phyloP scores from a whole-genome alignment of 495 filamentous ascomycete species.

The Lasiosphaeria miniovina region DNA sequence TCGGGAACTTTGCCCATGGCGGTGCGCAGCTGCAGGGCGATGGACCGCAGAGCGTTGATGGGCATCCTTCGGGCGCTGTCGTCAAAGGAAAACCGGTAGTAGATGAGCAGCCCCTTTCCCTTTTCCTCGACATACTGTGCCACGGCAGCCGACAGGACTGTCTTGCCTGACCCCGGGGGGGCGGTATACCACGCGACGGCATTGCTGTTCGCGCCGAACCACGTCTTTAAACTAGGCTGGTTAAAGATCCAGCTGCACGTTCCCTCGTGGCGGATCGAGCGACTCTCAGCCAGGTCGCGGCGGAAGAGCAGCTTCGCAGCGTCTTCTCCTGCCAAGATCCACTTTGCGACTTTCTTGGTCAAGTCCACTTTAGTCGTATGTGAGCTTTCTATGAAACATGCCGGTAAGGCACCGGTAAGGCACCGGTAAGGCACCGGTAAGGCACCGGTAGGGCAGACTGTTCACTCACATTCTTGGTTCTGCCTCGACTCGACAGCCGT shows the following conservation, averaged over 20 bases:
- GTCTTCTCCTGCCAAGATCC: neutral
- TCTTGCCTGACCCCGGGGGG: neutral
- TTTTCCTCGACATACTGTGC: slow-evolving; percentile 12
- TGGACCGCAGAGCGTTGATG: slow-evolving; percentile 23
- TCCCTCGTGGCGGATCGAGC: slow-evolving; percentile 1
- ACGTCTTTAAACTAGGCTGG: neutral
- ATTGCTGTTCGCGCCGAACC: neutral
- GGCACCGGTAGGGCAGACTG: neutral
- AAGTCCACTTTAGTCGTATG: neutral
- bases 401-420: no score
- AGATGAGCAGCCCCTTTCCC: slow-evolving; percentile 19
- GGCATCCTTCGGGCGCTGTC: slow-evolving; percentile 20
- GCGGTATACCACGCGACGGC: neutral
- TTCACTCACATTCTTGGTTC: neutral
- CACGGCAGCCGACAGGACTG: neutral
- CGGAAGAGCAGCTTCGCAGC: neutral
- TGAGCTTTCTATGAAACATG: neutral
- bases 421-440: no score
- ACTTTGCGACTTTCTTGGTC: neutral
- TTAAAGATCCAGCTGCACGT: neutral
- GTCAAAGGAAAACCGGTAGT: slow-evolving; percentile 34
- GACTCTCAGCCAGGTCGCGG: neutral
- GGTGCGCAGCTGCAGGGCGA: slow-evolving; percentile 27
- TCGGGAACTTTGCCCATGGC: no score
- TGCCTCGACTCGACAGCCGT: neutral